Base-by-base conservation (phyloP, 768 basidiomycete species). In the Boletus subcaerulescens region DNA sequence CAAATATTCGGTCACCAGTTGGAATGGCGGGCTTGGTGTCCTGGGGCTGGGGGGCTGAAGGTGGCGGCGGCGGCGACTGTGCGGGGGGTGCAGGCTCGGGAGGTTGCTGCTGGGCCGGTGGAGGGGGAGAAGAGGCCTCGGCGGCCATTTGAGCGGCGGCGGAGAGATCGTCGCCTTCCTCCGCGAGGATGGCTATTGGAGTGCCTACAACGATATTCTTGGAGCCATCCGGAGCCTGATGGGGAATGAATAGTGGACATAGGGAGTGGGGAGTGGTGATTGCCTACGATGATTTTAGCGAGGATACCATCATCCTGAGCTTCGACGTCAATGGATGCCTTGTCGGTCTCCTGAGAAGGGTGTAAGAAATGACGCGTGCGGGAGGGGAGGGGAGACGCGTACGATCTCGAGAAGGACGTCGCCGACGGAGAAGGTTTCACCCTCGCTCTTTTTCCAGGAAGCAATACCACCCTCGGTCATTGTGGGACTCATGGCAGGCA, bases 401-500 rank as follows among this genome's bases (percentile, higher is more conserved):
- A 95, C 94, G 65, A 99, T 95, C 75, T 98, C 96, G 45, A 98
- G 85, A 56, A 99, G 75, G 59, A 99, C 94, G 66, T 99, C 97
- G 24, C 97, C 96, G 8, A 86, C 83, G 17, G 85, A 60, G 69
- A 96, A 99, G 2, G 85, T 48, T 63, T 98, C 95, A 52, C 97
- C 97, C 72, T 98, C 96, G 73, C 88, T 87, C 77, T 91, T 89
- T 81, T 98, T 98, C 95, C 97, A 99, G 32, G 82, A 80, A 44
- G 96, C 91, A 71, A 99, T 97, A 59, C 96, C 97, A 59, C 97
- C 97, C 78, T 98, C 97, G 4, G 94, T 94, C 97, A 99, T 99
- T 54, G 97, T 99, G 32, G 97, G 97, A 59, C 93, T 96, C 96
- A 98, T 99, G 63, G 97, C 94, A 54, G 94, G 95, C 93, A 97